phyloP scores from a whole-genome alignment of 495 filamentous ascomycete genomes.

The Xylaria intraflava region DNA sequence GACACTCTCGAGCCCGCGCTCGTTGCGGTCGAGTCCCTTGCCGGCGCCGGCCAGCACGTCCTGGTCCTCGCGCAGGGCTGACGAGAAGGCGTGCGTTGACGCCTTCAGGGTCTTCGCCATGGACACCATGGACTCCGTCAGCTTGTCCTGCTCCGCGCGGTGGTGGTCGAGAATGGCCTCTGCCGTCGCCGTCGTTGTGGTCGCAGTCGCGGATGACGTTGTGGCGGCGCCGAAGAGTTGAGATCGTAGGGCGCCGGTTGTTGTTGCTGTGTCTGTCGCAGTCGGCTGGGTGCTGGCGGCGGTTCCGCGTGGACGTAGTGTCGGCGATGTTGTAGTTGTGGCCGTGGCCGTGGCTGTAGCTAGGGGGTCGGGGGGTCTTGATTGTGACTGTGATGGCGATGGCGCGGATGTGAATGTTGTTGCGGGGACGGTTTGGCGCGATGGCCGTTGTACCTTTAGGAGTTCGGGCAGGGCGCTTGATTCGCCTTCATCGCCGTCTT shows the following conservation, averaged over 20 bases:
- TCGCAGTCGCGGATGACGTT: conserved; percentile 12
- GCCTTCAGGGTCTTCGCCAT: conserved; percentile 75
- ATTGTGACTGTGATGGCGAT: background rate
- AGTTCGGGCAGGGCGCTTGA: conserved; percentile 10
- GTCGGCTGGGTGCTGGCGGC: conserved; percentile 15
- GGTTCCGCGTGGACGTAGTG: conserved; percentile 19
- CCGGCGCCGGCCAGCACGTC: conserved; percentile 61
- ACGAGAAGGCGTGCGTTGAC: conserved; percentile 61
- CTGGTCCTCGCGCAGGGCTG: conserved; percentile 65
- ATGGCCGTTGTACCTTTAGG: background rate
- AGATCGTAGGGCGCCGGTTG: conserved; percentile 24
- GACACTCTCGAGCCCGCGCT: conserved; percentile 65
- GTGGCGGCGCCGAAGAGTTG: conserved; percentile 32
- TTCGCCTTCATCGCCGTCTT: conserved; percentile 12
- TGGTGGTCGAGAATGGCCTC: conserved; percentile 69
- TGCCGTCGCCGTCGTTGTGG: conserved; percentile 34
- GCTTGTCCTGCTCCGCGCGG: conserved; percentile 73
- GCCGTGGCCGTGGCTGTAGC: background rate
- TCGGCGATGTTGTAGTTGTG: conserved; percentile 17
- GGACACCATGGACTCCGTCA: conserved; percentile 69
- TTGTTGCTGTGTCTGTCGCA: conserved; percentile 14
- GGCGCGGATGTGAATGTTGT: conserved; percentile 15
- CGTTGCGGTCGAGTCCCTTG: conserved; percentile 69
- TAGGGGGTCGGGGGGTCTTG: background rate
- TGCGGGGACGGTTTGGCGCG: background rate